Evolutionary conservation across 2,329 filamentous ascomycete species (phyloP), one percentile per base, ranked within the genome.

Genomic region (Cladophialophora chaetospira): DNA sequence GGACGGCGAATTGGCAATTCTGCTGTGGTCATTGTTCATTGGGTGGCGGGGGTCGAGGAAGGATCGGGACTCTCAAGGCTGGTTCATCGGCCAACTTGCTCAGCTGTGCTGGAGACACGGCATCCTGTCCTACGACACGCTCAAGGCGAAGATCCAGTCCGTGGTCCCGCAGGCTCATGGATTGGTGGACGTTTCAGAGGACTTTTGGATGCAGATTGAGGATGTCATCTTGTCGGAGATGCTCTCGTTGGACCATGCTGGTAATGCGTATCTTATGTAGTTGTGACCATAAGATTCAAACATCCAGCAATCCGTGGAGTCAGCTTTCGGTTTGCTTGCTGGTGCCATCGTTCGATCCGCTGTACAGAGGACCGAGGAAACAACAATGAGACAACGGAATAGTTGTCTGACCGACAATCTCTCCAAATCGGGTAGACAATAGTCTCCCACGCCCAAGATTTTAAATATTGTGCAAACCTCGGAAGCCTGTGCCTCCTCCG

Each of bases 1-100:
- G 11, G 36, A 43, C n/a, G 29, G 15, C 35, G 51, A 33, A 19
- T 17, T 51, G 5, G 40, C 58, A 5, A 9, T 58, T 15, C 17
- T 61, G 26, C 38, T 58, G 21, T 61, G 58, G 58, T 38, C 57
- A 6, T 29, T 61, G n/a, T 47, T 50, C 31, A n/a, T 61, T 5
- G 58, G 58, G 11, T 54, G 56, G 47, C 51, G 42, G 10, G 51
- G 48, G 2, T 56, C 53, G n/a, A 31, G 38, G 15, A 45, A 28
- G 15, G n/a, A 53, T 3, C 17, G 21, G 5, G 17, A 49, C n/a
- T 23, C 38, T 19, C 51, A 42, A 15, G 19, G 15, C 15, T 60
- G 53, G 53, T 60, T 57, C 36, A 38, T 43, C 5, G 23, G 28
- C 17, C 28, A 44, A 40, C 28, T 53, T 17, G 57, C 57, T 4